phyloP scores from a whole-genome alignment of 2,329 filamentous ascomycete genomes.

The Pyrenophora seminiperda region DNA sequence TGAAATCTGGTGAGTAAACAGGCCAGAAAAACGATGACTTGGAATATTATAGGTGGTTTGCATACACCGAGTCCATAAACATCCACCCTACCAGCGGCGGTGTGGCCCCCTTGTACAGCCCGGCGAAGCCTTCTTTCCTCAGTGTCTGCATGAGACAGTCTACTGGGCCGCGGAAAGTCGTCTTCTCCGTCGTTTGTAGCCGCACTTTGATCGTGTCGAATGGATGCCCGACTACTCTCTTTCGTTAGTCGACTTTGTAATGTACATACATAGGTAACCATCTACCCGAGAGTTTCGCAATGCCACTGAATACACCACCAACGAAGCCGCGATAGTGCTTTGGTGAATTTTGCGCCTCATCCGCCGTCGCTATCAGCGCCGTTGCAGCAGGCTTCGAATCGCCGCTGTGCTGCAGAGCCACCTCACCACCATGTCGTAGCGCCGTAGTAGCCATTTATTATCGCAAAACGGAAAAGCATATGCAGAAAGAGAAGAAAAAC shows the following conservation, averaged over 20 bases:
- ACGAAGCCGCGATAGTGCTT: slow-evolving; percentile 94
- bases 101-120: slow-evolving; percentile 92
- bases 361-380: slow-evolving; percentile 34
- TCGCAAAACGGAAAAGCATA: neutral
- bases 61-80: slow-evolving; percentile 84
- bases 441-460: slow-evolving; percentile 4
- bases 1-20: slow-evolving; percentile 16
- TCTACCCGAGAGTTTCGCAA: slow-evolving; percentile 84
- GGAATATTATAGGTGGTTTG: neutral
- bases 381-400: slow-evolving; percentile 31
- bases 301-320: slow-evolving; percentile 91
- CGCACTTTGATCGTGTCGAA: slow-evolving; percentile 98
- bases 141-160: slow-evolving; percentile 86
- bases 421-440: slow-evolving; percentile 28
- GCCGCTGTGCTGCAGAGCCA: slow-evolving; percentile 10
- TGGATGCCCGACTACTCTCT: slow-evolving; percentile 62
- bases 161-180: slow-evolving; percentile 82
- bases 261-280: neutral
- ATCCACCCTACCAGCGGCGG: slow-evolving; percentile 96
- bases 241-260: slow-evolving; percentile 19
- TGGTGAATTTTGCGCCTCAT: slow-evolving; percentile 33
- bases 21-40: neutral
- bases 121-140: slow-evolving; percentile 79
- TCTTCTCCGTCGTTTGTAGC: slow-evolving; percentile 78
- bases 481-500: neutral